Base-by-base conservation (phyloP, 495 filamentous ascomycete genomes). In the Penicillium salamii region DNA sequence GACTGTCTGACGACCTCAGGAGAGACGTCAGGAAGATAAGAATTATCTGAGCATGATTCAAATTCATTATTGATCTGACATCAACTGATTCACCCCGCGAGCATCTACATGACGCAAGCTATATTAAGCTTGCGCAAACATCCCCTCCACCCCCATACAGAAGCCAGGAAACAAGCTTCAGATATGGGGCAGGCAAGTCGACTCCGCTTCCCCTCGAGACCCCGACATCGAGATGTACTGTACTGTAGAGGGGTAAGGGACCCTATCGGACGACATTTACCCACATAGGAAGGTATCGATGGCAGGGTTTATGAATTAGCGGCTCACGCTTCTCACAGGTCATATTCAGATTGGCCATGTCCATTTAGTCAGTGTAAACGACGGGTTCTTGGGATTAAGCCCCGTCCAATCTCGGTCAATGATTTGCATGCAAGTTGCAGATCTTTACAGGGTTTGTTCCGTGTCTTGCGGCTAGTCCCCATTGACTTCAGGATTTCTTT, bases 401-500 rank as follows among this genome's bases (percentile, higher is more conserved):
- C 17, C 53, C 50, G 43, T 52, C 57, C 53, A 63, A 60, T 60
- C 42, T 51, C 32, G 7, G 24, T 50, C 42, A 13, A 46, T 50
- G 39, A 42, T 40, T 26, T 20, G 28, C 31, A 57, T 63, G 60
- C 53, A 55, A 14, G 42, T 14, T 36, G 60, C 48, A 54, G 57
- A 57, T 60, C 60, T 9, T n/a, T 52, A 46, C 57, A 63, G 57
- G 59, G 60, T 46, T 57, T 49, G 31, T 35, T 40, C 48, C 32
- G 45, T 53, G 48, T 54, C 38, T 54, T 51, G 24, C 28, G 18
- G 32, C 23, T 41, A 37, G 43, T 45, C 18, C 35, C 26, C 33
- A 26, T 35, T 3, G n/a, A n/a, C n/a, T n/a, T n/a, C n/a, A n/a
- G n/a, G n/a, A n/a, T 33, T 39, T 12, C 32, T 55, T 55, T 46